phyloP scores from a whole-genome alignment of 495 filamentous ascomycete species.

The Aspergillus baeticus region DNA sequence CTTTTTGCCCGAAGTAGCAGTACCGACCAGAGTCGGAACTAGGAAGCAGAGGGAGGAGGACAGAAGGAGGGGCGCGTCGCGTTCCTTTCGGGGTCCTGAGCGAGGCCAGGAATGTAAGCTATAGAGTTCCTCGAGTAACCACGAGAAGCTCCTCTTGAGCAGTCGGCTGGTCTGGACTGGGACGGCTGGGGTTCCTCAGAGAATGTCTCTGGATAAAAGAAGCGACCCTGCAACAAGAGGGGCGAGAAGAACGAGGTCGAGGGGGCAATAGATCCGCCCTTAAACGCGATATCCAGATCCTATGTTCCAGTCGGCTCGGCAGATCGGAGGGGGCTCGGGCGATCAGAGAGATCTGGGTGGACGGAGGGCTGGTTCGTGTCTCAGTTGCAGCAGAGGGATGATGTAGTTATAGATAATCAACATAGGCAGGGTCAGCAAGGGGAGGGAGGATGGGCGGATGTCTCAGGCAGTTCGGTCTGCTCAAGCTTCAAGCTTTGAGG shows the following conservation, averaged over 20 bases:
- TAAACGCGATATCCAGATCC: slow-evolving; percentile 21
- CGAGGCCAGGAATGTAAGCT: slow-evolving; percentile 49
- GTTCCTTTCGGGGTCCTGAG: slow-evolving; percentile 34
- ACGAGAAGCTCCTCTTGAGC: slow-evolving; percentile 3
- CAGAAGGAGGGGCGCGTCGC: slow-evolving; percentile 35
- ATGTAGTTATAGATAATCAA: slow-evolving; percentile 22
- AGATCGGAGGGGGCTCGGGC: not conserved
- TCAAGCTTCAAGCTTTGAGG: slow-evolving; percentile 1
- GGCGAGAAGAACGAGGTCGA: slow-evolving; percentile 9
- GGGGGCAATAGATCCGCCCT: slow-evolving; percentile 20
- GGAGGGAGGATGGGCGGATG: slow-evolving; percentile 20
- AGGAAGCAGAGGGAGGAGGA: slow-evolving; percentile 18
- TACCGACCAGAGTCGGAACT: slow-evolving; percentile 24
- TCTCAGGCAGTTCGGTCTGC: slow-evolving; percentile 20
- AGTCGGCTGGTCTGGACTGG: slow-evolving; percentile 23
- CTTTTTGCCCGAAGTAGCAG: slow-evolving; percentile 22
- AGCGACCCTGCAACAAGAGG: not conserved
- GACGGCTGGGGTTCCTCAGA: slow-evolving; percentile 7
- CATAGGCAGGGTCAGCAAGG: slow-evolving; percentile 29
- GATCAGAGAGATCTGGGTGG: slow-evolving; percentile 1
- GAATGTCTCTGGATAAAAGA: slow-evolving; percentile 25
- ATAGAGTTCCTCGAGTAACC: slow-evolving; percentile 39
- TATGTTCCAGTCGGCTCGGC: slow-evolving; percentile 11
- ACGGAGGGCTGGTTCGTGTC: slow-evolving; percentile 21
- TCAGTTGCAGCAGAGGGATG: slow-evolving; percentile 34